Evolutionary conservation across 768 basidiomycete species (phyloP).

Genomic region (Coprinopsis strossmayeri): DNA sequence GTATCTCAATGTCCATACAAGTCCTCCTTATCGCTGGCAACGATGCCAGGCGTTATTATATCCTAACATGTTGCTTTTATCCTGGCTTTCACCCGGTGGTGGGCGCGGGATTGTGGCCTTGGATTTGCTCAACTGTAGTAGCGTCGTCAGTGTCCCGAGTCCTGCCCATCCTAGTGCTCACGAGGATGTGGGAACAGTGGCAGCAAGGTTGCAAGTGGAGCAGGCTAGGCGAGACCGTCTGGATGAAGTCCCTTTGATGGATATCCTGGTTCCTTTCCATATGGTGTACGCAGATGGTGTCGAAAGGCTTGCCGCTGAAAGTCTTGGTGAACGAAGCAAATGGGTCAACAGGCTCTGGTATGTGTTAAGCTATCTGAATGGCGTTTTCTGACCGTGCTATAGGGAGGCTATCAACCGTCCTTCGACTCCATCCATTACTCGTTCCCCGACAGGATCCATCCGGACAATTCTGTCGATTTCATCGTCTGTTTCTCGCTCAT

Average conservation of each 20-base stretch:
- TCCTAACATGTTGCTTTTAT: constrained; percentile 77
- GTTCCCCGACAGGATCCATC: constrained; percentile 53
- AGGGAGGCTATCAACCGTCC: constrained; percentile 79
- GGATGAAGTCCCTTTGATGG: constrained; percentile 48
- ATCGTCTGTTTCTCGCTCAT: constrained; percentile 6
- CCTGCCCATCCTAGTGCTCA: constrained; percentile 74
- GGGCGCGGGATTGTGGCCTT: constrained; percentile 81
- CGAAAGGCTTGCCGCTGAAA: constrained; percentile 85
- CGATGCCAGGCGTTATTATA: constrained; percentile 78
- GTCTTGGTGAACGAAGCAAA: constrained; percentile 74
- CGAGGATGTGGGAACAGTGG: constrained; percentile 84
- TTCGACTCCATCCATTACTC: constrained; percentile 40
- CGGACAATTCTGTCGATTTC: constrained; percentile 57
- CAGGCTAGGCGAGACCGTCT: too few species aligned
- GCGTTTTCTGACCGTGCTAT: constrained; percentile 3
- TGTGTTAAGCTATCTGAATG: constrained; percentile 13
- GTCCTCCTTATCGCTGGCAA: constrained; percentile 73
- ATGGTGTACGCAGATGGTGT: constrained; percentile 87
- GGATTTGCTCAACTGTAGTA: constrained; percentile 81
- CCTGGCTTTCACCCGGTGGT: constrained; percentile 82
- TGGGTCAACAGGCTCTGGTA: constrained; percentile 93
- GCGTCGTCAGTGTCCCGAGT: constrained; percentile 77
- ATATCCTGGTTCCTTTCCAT: constrained; percentile 84
- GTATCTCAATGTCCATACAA: constrained; percentile 89
- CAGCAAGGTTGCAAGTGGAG: constrained; percentile 59